These are phyloP conservation scores for Microdochium nivale DNA, from an alignment of 2,329 filamentous ascomycete species.

Conservation along the genomic window DNA sequence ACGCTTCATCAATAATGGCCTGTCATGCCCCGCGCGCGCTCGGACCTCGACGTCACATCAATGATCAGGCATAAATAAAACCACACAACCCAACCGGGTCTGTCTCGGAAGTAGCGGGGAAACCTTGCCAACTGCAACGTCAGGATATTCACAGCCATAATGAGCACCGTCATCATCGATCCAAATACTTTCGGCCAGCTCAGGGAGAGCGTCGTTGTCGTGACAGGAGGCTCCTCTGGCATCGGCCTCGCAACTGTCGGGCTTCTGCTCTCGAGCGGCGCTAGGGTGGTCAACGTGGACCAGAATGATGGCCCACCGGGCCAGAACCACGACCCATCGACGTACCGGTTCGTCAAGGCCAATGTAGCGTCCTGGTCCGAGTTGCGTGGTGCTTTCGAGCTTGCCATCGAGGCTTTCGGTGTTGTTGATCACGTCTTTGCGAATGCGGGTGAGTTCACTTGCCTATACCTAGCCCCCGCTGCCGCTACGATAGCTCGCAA, in stretches of 20 bases:
- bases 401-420: constrained; percentile 51
- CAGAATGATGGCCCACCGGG: constrained; percentile 13
- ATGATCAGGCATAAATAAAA: no score
- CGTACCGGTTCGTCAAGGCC: constrained; percentile 31
- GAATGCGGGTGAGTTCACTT: constrained; percentile 30
- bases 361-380: constrained; percentile 42
- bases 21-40: no score
- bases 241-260: constrained; percentile 49
- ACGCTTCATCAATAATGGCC: no score
- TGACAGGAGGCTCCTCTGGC: constrained; percentile 50
- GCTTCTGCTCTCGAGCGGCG: constrained; percentile 41
- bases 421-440: constrained; percentile 72
- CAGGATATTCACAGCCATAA: neutral
- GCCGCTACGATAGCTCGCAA: neutral
- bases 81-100: neutral
- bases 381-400: constrained; percentile 41
- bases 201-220: constrained; percentile 39
- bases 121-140: neutral
- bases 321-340: constrained; percentile 1
- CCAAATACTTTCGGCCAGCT: constrained; percentile 15
- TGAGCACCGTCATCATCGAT: neutral
- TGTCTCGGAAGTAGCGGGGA: neutral
- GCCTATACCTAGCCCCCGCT: neutral
- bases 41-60: no score
- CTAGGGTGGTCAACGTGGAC: constrained; percentile 46